A percentile compares a stretch with the other conserved stretches of the same genome.
Conservation (phyloP, 805 yeast genomes). For the Zygoascus biomembranicola region DNA sequence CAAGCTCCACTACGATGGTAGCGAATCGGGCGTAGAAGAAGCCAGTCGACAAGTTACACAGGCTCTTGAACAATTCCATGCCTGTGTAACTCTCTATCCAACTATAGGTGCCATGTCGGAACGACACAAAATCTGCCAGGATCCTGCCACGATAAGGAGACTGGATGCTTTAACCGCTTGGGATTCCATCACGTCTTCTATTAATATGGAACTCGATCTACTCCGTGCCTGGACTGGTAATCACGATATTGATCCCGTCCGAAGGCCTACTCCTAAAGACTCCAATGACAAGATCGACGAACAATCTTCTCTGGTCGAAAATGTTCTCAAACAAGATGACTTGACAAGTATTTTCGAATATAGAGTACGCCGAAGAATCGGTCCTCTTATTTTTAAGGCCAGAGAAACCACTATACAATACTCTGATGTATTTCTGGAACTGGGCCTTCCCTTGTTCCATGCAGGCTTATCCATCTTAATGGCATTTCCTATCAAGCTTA, state of each 20-base stretch:
- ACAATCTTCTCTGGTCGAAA: slow-evolving; percentile 70
- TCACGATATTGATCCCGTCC: slow-evolving; percentile 59
- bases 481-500: slow-evolving; percentile 69
- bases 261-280: slow-evolving; percentile 21
- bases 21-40: slow-evolving; percentile 22
- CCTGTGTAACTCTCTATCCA: slow-evolving; percentile 71
- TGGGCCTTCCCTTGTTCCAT: slow-evolving; percentile 68
- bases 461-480: slow-evolving; percentile 44
- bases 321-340: slow-evolving; percentile 59
- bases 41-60: slow-evolving; percentile 46
- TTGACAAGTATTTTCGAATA: slow-evolving; percentile 48
- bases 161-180: slow-evolving; percentile 78
- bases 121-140: slow-evolving; percentile 65
- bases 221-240: slow-evolving; percentile 79
- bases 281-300: slow-evolving; percentile 37
- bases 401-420: slow-evolving; percentile 60
- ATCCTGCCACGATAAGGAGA: slow-evolving; percentile 53
- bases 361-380: slow-evolving; percentile 57
- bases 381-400: slow-evolving; percentile 78
- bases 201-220: slow-evolving; percentile 51
- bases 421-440: slow-evolving; percentile 50
- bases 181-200: slow-evolving; percentile 65
- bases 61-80: slow-evolving; percentile 53
- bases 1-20: slow-evolving; percentile 31
- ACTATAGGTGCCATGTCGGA: slow-evolving; percentile 66